Percentiles rank a stretch among this genome's conserved stretches.
Conservation (phyloP, 1,139 yeast species). For the Blastobotrys buckinghamii region DNA sequence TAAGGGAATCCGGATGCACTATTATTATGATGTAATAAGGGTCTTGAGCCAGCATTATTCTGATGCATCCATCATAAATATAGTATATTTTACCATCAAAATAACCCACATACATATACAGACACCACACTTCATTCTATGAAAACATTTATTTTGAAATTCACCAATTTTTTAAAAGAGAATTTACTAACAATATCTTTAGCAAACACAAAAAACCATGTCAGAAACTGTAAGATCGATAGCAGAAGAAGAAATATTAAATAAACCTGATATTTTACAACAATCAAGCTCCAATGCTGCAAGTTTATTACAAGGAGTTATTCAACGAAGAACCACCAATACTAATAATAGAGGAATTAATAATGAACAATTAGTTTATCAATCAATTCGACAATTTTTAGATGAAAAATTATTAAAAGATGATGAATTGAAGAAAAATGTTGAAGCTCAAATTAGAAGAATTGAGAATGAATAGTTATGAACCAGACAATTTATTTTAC, state of each 20-base stretch:
- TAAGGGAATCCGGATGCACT: no score
- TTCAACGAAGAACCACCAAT: conserved; percentile 2
- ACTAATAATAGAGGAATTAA: background rate
- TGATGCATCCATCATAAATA: no score
- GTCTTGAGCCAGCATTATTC: no score
- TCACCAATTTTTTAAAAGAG: no score
- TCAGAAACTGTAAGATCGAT: conserved; percentile 22
- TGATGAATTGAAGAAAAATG: conserved; percentile 11
- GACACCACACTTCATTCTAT: background rate
- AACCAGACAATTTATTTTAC: conserved; percentile 28
- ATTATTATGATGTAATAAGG: no score
- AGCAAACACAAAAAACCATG: conserved; percentile 23
- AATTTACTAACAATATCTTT: background rate
- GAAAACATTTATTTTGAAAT: background rate
- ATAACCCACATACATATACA: background rate
- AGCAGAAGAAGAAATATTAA: conserved; percentile 27
- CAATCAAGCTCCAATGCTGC: conserved; percentile 19
- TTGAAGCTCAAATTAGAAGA: conserved; percentile 23
- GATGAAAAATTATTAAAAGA: conserved; percentile 19
- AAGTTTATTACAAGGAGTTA: conserved; percentile 7
- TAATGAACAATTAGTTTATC: conserved; percentile 22
- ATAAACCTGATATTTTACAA: conserved; percentile 23
- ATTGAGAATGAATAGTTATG: background rate
- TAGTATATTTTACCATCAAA: background rate
- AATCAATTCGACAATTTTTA: conserved; percentile 17